Evolutionary conservation across 768 basidiomycete species (phyloP), one percentile per base, ranked within the genome.

Genomic region (Lactarius trivialis): DNA sequence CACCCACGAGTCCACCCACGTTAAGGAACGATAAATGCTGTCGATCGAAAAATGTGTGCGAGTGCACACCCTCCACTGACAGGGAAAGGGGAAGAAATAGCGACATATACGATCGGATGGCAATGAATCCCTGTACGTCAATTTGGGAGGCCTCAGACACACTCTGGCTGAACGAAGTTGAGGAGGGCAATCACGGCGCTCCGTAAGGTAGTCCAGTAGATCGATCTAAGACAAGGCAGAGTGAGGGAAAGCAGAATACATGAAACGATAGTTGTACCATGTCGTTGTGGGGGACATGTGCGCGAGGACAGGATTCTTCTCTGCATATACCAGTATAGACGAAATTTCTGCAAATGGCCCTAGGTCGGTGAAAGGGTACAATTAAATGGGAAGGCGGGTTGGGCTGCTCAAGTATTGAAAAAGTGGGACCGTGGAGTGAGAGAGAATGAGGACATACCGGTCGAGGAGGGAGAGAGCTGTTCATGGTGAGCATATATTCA

Each of bases 311-410:
- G 9, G 6, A 0, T 15, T 0, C 14, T 14, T 55, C 32, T 8
- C 14, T 12, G 49, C 62, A 63, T 21, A 28, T 0, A 34, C 62
- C 62, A 0, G 5, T 0, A 63, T 33, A 63, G 21, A 55, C 15
- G 58, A 50, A 63, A 19, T 32, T 19, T 9, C 62, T 63, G 30
- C 62, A 63, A 32, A 63, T 63, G 2, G 26, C 0, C 6, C 45
- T 21, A 50, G 62, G 30, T 21, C 14, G 19, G 2, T 30, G 48
- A 7, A 43, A n/a, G 8, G 41, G 43, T 8, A 1, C 4, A 11
- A 8, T 21, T 43, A 24, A 17, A 43, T 3, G 0, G 2, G 39
- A 6, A 9, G 2, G 7, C 11, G 33, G 28, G 17, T 15, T 28
- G 11, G 55, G 55, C 7, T n/a, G 24, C 54, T 60, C 21, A 14